Conservation (phyloP, 352 stramenopile genomes). For the Pythium dissotocum region DNA sequence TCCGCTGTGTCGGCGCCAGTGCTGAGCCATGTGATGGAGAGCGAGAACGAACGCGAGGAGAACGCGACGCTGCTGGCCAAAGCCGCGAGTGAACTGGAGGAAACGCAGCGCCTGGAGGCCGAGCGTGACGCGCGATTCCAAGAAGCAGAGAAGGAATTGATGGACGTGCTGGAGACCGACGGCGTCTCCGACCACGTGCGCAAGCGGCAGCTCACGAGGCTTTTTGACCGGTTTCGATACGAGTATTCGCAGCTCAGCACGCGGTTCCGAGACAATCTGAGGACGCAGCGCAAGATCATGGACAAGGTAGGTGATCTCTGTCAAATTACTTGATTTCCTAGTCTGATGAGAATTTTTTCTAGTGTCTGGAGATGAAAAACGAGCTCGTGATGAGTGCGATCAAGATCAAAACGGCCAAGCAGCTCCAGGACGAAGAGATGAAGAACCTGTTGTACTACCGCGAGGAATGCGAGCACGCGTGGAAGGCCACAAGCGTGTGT, state of each 20-base stretch:
- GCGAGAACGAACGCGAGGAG: slow-evolving; percentile 19
- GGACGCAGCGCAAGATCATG: slow-evolving; percentile 53
- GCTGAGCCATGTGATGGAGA: slow-evolving; percentile 14
- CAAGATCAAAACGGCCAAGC: slow-evolving; percentile 55
- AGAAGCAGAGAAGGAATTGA: slow-evolving; percentile 47
- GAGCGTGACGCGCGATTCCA: slow-evolving; percentile 35
- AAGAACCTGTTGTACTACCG: slow-evolving; percentile 72
- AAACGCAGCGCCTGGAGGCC: slow-evolving; percentile 8
- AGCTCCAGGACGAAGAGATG: slow-evolving; percentile 70
- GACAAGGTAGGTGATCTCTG: slow-evolving; percentile 40
- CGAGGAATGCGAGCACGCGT: slow-evolving; percentile 72
- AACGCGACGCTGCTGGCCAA: slow-evolving; percentile 2
- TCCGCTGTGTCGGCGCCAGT: background rate
- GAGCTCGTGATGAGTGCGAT: slow-evolving; percentile 58
- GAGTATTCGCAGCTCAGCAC: slow-evolving; percentile 65
- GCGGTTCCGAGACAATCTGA: slow-evolving; percentile 52
- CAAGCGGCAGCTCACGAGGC: slow-evolving; percentile 58
- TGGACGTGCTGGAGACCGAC: slow-evolving; percentile 50
- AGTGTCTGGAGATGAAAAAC: slow-evolving; percentile 72
- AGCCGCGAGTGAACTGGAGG: slow-evolving; percentile 5
- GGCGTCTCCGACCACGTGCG: slow-evolving; percentile 47
- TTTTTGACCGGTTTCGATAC: slow-evolving; percentile 67
- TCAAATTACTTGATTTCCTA: background rate
- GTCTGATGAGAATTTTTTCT: background rate
- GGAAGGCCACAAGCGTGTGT: slow-evolving; percentile 55